These are phyloP conservation scores for Odonthalia washingtoniensis DNA, from an alignment of 31 red algal genomes.

Conservation along the genomic window DNA sequence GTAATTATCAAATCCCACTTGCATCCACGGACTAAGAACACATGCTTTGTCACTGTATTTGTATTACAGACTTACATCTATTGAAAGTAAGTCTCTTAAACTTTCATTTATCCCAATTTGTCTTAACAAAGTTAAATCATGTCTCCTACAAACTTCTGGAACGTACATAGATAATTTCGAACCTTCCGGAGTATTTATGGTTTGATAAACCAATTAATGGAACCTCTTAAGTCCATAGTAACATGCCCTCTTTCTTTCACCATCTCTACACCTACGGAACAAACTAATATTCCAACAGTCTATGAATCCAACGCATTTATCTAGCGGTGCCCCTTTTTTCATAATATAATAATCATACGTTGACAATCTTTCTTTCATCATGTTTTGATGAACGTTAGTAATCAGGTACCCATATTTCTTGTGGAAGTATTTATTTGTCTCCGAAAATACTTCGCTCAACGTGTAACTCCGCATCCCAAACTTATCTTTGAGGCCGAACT, in stretches of 20 bases:
- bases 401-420: not conserved
- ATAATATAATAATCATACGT: conserved; percentile 11
- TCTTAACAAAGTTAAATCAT: conserved; percentile 44
- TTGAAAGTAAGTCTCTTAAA: not conserved
- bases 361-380: not conserved
- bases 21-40: conserved; percentile 31
- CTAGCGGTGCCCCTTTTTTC: conserved; percentile 21
- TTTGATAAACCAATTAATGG: conserved; percentile 31
- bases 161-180: conserved; percentile 29
- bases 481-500: not conserved
- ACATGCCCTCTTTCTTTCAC: not conserved
- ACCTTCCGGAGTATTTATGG: conserved; percentile 25
- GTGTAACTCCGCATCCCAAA: conserved; percentile 3
- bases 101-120: conserved; percentile 5
- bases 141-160: conserved; percentile 27
- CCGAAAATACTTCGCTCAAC: conserved; percentile 31
- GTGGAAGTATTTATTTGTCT: not conserved
- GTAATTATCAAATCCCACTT: not conserved
- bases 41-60: conserved; percentile 35
- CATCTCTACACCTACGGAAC: not conserved
- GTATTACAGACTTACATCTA: conserved; percentile 16
- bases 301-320: no score
- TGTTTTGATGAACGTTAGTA: not conserved
- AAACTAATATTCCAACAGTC: conserved; percentile 19
- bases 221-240: conserved; percentile 33